Evolutionary conservation across 129 eudicot species (phyloP), one percentile per base, ranked within the genome.

Genomic region (Flaveria ramosissima): DNA sequence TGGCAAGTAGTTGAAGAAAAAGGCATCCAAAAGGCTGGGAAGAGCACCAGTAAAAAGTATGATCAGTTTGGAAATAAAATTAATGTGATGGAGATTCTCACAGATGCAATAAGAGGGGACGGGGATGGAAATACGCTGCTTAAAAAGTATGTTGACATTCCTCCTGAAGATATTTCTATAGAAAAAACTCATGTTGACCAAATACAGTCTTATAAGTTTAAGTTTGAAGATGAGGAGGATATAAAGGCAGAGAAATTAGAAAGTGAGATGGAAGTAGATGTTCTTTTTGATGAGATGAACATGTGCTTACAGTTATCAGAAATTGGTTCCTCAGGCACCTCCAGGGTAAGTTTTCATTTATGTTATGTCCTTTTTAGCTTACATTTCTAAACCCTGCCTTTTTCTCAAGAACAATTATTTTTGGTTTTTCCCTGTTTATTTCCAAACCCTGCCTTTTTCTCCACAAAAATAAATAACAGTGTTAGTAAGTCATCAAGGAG

Each of bases 281-380:
- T 59, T 26, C 87, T 90, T 0, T 88, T 84, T 63, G 59, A 64
- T 41, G 91, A 88, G 27, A 23, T 90, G 84, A 83, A 84, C 16
- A 45, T 80, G 79, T 80, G 71, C 19, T 65, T 81, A 14, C 80
- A 65, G 59, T 60, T 61, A 24, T 70, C 73, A 23, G 85, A 84
- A 24, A 78, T 77, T 55, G 89, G 80, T 19, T 46, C 36, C 43
- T 53, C 71, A n/a, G 43, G 50, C 48, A 9, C 83, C 45, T 21
- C 46, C 55, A 45, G 15, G 83, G 95, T 89, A 83, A 71, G 87
- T 68, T 47, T 50, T 65, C 9, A 21, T 19, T 64, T 69, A 59
- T 64, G 19, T 64, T 9, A 48, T 36, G 41, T 36, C 41, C 41
- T 36, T 36, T 36, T 36, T 36, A 36, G 41, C 41, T 36, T 65